Conservation (phyloP, 2,329 filamentous ascomycete genomes). For the Epicoccum nigrum region DNA sequence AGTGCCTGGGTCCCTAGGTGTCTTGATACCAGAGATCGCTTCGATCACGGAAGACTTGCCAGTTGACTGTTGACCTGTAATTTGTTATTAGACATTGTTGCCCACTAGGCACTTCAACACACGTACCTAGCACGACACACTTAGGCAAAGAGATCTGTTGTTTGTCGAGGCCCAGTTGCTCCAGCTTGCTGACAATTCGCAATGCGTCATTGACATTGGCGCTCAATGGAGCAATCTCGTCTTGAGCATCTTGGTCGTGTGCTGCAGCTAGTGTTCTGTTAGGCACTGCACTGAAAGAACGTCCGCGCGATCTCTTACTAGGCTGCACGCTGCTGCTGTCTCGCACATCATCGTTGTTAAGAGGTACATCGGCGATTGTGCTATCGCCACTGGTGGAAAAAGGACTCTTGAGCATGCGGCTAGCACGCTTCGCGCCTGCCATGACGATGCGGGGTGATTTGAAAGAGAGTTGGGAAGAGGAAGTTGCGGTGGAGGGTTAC, state of each 20-base stretch:
- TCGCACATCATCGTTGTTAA: background rate
- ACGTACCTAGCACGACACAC: constrained; percentile 74
- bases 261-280: background rate
- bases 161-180: constrained; percentile 74
- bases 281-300: background rate
- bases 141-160: constrained; percentile 72
- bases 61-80: constrained; percentile 71
- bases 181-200: constrained; percentile 66
- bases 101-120: no score
- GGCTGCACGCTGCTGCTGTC: no score
- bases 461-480: no score
- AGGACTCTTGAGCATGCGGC: background rate
- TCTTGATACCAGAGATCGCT: constrained; percentile 65
- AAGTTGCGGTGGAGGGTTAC: no score
- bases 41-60: constrained; percentile 73
- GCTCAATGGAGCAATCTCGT: constrained; percentile 55
- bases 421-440: background rate
- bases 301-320: background rate
- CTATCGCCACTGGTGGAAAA: background rate
- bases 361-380: no score
- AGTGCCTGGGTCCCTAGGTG: constrained; percentile 72
- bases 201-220: constrained; percentile 69
- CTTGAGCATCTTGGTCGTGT: background rate
- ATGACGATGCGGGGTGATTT: no score
- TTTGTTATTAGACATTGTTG: background rate